A percentile compares a stretch with the other conserved stretches of the same genome.
Evolutionary conservation across 371 early-diverging fungal genomes (phyloP).

Genomic region (Mortierella sp.): DNA sequence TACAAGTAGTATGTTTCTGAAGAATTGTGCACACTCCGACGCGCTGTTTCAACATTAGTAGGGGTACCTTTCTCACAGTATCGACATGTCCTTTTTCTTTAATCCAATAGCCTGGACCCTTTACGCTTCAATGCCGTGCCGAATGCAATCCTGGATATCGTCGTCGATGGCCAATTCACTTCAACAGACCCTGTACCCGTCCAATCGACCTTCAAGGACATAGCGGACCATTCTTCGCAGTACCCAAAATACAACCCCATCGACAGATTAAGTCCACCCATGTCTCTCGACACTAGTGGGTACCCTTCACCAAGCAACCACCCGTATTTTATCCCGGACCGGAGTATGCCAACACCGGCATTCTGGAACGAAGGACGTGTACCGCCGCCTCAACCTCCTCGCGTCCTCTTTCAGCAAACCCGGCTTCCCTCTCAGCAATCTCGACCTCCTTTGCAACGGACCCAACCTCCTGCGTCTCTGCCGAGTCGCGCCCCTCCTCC

Average conservation of each 20-base stretch:
- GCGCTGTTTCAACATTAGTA: neutral
- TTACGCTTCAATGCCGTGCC: neutral
- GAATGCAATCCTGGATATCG: neutral
- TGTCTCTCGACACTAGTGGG: neutral
- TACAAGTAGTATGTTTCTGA: neutral
- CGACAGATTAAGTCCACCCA: neutral
- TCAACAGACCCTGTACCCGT: neutral
- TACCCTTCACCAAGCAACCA: neutral
- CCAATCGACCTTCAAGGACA: neutral
- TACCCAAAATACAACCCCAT: neutral
- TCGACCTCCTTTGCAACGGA: neutral
- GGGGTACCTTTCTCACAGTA: no score
- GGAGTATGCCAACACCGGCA: neutral
- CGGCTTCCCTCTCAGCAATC: neutral
- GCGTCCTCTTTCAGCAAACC: no score
- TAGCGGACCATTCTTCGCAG: neutral
- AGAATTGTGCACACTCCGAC: neutral
- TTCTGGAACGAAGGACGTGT: neutral
- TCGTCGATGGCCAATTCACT: slow-evolving; percentile 5
- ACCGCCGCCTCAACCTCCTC: neutral
- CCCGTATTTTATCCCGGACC: neutral
- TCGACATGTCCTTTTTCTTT: no score
- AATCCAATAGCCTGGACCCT: neutral
- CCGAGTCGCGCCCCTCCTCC: neutral
- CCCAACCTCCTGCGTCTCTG: neutral